Evolutionary conservation across 805 yeast genomes (phyloP), one percentile per base, ranked within the genome.

Genomic region (Sugiyamaella smithiae): DNA sequence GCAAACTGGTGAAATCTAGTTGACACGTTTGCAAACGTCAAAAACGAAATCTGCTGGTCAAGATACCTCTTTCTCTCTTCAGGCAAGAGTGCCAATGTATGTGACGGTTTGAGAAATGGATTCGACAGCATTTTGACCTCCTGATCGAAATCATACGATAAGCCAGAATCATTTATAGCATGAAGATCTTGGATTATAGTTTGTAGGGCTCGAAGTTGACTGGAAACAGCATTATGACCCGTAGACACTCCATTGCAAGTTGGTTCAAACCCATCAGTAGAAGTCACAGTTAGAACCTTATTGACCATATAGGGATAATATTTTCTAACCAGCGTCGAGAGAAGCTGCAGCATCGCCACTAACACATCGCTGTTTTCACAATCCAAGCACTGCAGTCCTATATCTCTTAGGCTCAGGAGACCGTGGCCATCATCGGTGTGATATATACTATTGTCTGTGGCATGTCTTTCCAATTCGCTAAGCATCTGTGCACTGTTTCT

Each of bases 231-330:
- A 6, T 11, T 6, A 14, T 40, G 43, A 17, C 9, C 16, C 3
- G 9, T 12, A 14, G 38, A 20, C 3, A 16, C 38, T 3, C 38
- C 38, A 16, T 19, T 35, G 11, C 20, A 35, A 14, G 38, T 35
- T 19, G 38, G 12, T n/a, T 12, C 16, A 20, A 19, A 35, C 20
- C 4, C 22, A 9, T 35, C 38, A 5, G 16, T 7, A 14, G 19
- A 20, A 4, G 22, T 35, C 20, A 42, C 48, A 2, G 50, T 23
- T 14, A 52, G 4, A 8, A 52, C 25, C n/a, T 43, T n/a, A 5
- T 46, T 47, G 22, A 35, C 43, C 14, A 57, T n/a, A 35, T 58
- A 57, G 5, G 66, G 65, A 43, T 57, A 61, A 40, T 58, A 62
- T 28, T 54, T 59, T 24, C 53, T 48, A 7, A 58, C 32, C 20